Percentiles rank a stretch among this genome's conserved stretches.
phyloP scores from a whole-genome alignment of 1,139 yeast species.

The Hyphopichia burtonii region DNA sequence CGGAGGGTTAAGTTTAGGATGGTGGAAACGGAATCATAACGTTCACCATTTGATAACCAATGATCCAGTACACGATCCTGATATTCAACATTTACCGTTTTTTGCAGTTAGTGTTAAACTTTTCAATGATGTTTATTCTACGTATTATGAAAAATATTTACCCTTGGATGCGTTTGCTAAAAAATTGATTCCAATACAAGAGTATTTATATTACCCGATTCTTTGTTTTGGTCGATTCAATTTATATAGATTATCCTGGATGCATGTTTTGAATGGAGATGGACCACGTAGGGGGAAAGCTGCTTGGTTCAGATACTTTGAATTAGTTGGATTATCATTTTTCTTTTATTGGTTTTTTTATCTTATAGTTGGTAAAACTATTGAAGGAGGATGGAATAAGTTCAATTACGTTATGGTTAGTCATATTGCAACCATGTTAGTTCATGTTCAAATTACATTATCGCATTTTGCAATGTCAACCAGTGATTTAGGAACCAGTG shows the following conservation, averaged over 20 bases:
- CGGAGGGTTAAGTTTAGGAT: constrained; percentile 88
- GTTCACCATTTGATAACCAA: constrained; percentile 87
- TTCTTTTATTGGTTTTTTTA: constrained; percentile 83
- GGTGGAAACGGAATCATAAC: constrained; percentile 95
- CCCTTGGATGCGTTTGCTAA: constrained; percentile 69
- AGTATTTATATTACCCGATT: constrained; percentile 73
- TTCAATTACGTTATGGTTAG: constrained; percentile 66
- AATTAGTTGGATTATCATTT: constrained; percentile 63
- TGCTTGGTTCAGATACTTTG: constrained; percentile 83
- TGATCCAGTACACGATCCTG: constrained; percentile 93
- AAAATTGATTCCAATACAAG: constrained; percentile 59
- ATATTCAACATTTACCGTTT: constrained; percentile 88
- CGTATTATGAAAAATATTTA: constrained; percentile 69
- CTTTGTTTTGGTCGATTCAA: constrained; percentile 84
- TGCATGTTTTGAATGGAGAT: constrained; percentile 62
- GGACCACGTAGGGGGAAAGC: constrained; percentile 83
- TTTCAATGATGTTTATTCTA: constrained; percentile 68
- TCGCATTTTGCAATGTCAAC: constrained; percentile 96
- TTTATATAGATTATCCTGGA: constrained; percentile 79
- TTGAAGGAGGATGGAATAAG: constrained; percentile 53
- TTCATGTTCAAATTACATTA: constrained; percentile 87
- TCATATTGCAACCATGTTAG: constrained; percentile 81
- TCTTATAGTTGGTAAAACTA: constrained; percentile 49
- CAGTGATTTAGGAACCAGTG: constrained; percentile 76
- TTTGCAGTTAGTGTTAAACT: constrained; percentile 80